Evolutionary conservation across 257 asterid genomes (phyloP).

Genomic region (Solanum gandarillasii): DNA sequence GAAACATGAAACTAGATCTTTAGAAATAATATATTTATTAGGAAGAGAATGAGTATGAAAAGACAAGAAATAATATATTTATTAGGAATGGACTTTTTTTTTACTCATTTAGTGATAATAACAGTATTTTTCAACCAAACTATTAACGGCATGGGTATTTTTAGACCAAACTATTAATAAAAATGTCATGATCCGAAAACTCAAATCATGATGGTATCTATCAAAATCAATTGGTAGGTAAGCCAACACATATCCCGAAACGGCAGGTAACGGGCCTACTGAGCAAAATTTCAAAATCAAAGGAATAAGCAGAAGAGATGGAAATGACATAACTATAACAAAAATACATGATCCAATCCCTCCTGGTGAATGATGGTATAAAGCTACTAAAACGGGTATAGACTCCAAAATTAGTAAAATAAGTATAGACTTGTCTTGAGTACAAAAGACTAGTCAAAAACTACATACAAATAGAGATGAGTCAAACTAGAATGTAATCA

Average conservation of each 20-base stretch:
- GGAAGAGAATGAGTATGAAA: neutral
- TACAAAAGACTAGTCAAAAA: neutral
- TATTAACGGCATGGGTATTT: no score
- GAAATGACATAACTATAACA: neutral
- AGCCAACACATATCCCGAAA: neutral
- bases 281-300: neutral
- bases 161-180: no score
- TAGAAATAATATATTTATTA: no score
- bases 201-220: neutral
- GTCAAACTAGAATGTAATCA: neutral
- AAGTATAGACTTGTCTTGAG: neutral
- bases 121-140: neutral
- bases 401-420: neutral
- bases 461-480: neutral
- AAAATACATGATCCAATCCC: neutral
- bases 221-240: neutral
- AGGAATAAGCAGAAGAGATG: neutral
- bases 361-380: neutral
- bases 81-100: neutral
- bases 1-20: neutral
- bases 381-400: neutral
- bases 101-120: neutral
- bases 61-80: neutral
- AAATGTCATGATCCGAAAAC: neutral
- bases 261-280: neutral